Conservation (phyloP, 2,329 filamentous ascomycete genomes). For the Pseudocercospora macadamiae region DNA sequence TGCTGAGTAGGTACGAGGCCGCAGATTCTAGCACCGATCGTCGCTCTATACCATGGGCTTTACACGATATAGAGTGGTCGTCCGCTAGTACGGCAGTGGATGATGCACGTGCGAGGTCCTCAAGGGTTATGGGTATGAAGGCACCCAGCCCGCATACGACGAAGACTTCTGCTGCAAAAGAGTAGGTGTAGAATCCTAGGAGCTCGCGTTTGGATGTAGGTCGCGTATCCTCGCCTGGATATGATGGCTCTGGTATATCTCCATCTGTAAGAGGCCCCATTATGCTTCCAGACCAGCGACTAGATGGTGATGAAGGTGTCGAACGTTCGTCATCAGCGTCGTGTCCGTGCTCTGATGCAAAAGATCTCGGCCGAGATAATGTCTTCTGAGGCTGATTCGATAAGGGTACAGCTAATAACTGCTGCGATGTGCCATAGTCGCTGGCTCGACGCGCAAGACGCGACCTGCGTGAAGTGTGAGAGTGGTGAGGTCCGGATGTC, state of each 20-base stretch:
- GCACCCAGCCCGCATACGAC: slow-evolving; percentile 86
- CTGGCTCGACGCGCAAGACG: not conserved
- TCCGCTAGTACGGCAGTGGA: slow-evolving; percentile 78
- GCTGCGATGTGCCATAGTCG: slow-evolving; percentile 3
- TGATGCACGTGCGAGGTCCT: slow-evolving; percentile 82
- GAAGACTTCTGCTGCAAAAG: slow-evolving; percentile 95
- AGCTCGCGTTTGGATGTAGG: slow-evolving; percentile 86
- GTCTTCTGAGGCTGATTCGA: not conserved
- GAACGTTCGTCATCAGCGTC: slow-evolving; percentile 31
- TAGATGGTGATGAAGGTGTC: slow-evolving; percentile 17
- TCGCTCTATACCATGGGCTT: slow-evolving; percentile 18
- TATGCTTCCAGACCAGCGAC: slow-evolving; percentile 10
- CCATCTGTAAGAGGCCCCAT: slow-evolving; percentile 25
- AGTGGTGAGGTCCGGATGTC: not conserved
- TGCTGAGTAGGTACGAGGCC: not conserved
- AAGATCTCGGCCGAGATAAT: slow-evolving; percentile 12
- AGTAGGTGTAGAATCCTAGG: slow-evolving; percentile 92
- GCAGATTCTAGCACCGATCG: not conserved
- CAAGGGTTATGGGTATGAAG: slow-evolving; percentile 93
- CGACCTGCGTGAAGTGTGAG: not conserved
- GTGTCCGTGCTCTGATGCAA: slow-evolving; percentile 16
- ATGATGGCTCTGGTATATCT: slow-evolving; percentile 53
- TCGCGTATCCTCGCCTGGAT: slow-evolving; percentile 83
- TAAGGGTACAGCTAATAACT: not conserved
- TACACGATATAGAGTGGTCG: slow-evolving; percentile 75